These are phyloP conservation scores for Byssochlamys sp. DNA, from an alignment of 2,329 filamentous ascomycete species.

Conservation along the genomic window DNA sequence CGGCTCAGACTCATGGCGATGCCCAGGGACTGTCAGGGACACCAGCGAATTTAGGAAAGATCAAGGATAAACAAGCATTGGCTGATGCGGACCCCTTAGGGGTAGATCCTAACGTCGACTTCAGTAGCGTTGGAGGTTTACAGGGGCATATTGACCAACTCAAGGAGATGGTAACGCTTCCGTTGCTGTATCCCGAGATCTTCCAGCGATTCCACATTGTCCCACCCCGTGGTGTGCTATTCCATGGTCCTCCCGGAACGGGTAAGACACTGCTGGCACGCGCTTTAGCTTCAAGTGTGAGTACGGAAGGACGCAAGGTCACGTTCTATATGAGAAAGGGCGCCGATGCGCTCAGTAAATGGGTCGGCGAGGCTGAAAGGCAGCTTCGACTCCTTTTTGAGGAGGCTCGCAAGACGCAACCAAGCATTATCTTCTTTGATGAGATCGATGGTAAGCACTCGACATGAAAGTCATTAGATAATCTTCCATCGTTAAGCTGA, in stretches of 20 bases:
- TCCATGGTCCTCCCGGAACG: conserved; percentile 92
- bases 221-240: conserved; percentile 85
- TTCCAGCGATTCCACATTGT: conserved; percentile 87
- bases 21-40: conserved; percentile 49
- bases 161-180: conserved; percentile 96
- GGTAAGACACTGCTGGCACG: conserved; percentile 95
- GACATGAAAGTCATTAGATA: neutral
- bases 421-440: conserved; percentile 98
- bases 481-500: conserved; percentile 2
- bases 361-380: conserved; percentile 95
- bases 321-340: conserved; percentile 99
- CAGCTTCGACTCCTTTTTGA: conserved; percentile 90
- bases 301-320: conserved; percentile 80
- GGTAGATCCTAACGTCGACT: conserved; percentile 83
- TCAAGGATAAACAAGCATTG: conserved; percentile 83
- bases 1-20: conserved; percentile 49
- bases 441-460: conserved; percentile 71
- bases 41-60: conserved; percentile 77
- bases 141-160: conserved; percentile 91
- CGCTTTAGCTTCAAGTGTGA: conserved; percentile 82
- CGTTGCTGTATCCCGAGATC: conserved; percentile 86
- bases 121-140: conserved; percentile 85
- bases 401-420: conserved; percentile 87
- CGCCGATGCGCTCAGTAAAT: conserved; percentile 93
- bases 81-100: conserved; percentile 91